These are phyloP conservation scores for Zopfia rhizophila DNA, from an alignment of 2,329 filamentous ascomycete genomes.

Conservation along the genomic window DNA sequence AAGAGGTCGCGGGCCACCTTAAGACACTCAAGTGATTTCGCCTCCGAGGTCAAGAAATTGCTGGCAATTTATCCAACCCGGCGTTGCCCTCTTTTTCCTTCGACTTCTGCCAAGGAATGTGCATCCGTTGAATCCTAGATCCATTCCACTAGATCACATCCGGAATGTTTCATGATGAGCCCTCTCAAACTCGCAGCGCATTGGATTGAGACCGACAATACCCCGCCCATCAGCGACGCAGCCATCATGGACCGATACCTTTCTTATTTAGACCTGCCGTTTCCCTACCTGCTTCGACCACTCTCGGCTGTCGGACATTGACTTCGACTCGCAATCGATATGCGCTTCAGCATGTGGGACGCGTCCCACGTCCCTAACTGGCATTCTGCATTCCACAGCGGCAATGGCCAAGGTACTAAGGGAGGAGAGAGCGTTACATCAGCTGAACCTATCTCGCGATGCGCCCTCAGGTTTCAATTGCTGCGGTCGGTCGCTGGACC, in stretches of 20 bases:
- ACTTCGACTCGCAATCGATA: slow-evolving; percentile 19
- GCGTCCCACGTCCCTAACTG: slow-evolving; percentile 14
- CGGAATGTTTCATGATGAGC: slow-evolving; percentile 25
- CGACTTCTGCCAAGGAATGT: slow-evolving; percentile 5
- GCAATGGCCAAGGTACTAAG: slow-evolving; percentile 11
- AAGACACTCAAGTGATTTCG: not conserved
- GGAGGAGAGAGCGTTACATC: too few species aligned
- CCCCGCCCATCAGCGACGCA: slow-evolving; percentile 12
- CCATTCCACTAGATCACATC: slow-evolving; percentile 2
- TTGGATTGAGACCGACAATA: slow-evolving; percentile 13
- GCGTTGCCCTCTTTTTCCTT: not conserved
- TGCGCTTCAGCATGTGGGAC: slow-evolving; percentile 15
- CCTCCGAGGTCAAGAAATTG: not conserved
- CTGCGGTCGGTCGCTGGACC: not conserved
- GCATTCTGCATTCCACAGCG: slow-evolving; percentile 11
- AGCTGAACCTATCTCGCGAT: too few species aligned
- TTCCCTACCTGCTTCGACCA: slow-evolving; percentile 12
- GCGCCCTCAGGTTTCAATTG: not conserved
- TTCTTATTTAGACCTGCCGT: slow-evolving; percentile 16
- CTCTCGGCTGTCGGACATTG: slow-evolving; percentile 19
- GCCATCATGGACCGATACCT: too few species aligned
- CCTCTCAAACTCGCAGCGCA: slow-evolving; percentile 24
- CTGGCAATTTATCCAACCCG: slow-evolving; percentile 3
- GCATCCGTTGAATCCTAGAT: not conserved
- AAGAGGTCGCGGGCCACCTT: slow-evolving; percentile 1